These are phyloP conservation scores for Penicillium sp. DNA, from an alignment of 2,329 filamentous ascomycete species.

Conservation along the genomic window DNA sequence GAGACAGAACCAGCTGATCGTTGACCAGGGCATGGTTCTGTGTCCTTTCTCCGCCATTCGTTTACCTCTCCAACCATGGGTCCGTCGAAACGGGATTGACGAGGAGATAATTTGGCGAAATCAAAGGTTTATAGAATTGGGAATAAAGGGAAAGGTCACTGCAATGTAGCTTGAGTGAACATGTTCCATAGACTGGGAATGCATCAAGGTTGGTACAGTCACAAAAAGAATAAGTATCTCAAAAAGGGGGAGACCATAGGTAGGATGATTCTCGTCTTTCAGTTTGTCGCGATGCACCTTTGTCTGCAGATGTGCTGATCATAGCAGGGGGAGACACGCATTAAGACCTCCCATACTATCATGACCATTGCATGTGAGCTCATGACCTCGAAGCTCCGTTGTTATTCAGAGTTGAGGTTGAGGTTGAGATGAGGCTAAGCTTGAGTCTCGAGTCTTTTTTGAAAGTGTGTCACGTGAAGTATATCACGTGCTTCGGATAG, in stretches of 20 bases:
- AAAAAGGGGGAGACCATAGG: too few species aligned
- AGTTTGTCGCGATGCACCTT: neutral
- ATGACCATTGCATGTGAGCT: neutral
- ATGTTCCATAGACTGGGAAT: neutral
- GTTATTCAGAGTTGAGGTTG: too few species aligned
- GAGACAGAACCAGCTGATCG: slow-evolving; percentile 28
- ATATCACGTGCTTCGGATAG: too few species aligned
- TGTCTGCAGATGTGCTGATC: neutral
- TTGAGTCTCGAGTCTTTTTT: too few species aligned
- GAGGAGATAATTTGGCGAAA: slow-evolving; percentile 83
- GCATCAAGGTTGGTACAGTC: too few species aligned
- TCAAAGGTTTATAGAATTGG: neutral
- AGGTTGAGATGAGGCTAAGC: too few species aligned
- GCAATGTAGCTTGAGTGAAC: neutral
- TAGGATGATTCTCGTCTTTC: neutral
- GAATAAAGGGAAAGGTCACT: neutral
- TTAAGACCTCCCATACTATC: neutral
- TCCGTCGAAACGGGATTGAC: slow-evolving; percentile 42
- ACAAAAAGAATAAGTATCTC: neutral
- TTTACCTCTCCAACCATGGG: slow-evolving; percentile 79
- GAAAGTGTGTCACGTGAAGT: too few species aligned
- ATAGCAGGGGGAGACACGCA: neutral
- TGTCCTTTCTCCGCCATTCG: slow-evolving; percentile 78
- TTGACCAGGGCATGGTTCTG: slow-evolving; percentile 17
- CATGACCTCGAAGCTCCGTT: too few species aligned